Evolutionary conservation across 2,329 filamentous ascomycete species (phyloP).

Genomic region (Alternaria atra): DNA sequence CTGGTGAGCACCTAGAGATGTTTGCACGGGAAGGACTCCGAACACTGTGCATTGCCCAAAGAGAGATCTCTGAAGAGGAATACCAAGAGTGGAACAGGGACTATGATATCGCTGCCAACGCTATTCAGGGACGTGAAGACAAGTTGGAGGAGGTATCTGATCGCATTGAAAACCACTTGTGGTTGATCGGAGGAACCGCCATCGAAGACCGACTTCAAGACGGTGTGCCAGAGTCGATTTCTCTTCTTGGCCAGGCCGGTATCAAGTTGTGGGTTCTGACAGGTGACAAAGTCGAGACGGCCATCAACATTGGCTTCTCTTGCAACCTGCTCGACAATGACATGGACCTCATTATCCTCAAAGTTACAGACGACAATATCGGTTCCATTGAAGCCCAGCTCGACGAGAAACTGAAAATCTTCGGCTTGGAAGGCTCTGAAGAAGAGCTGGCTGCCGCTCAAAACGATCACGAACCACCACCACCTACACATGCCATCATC

Average conservation of each 20-base stretch:
- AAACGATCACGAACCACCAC: slow-evolving; percentile 84
- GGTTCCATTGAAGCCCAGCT: slow-evolving; percentile 73
- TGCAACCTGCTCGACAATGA: slow-evolving; percentile 97
- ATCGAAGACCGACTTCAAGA: slow-evolving; percentile 98
- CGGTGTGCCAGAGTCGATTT: slow-evolving; percentile 95
- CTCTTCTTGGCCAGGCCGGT: slow-evolving; percentile 86
- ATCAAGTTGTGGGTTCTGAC: slow-evolving; percentile 99
- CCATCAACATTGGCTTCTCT: slow-evolving; percentile 99
- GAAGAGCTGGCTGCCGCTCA: slow-evolving; percentile 82
- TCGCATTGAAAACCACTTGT: slow-evolving; percentile 88
- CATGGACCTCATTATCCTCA: slow-evolving; percentile 94
- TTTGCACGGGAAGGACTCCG: slow-evolving; percentile 95
- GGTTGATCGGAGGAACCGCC: slow-evolving; percentile 88
- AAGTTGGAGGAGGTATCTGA: slow-evolving; percentile 91
- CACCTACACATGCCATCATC: slow-evolving; percentile 87
- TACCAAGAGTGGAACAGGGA: slow-evolving; percentile 86
- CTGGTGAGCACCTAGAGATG: slow-evolving; percentile 94
- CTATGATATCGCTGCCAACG: slow-evolving; percentile 85
- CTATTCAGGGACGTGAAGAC: slow-evolving; percentile 87
- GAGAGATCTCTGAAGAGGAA: slow-evolving; percentile 80
- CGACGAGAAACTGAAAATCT: slow-evolving; percentile 74
- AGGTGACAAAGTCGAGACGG: slow-evolving; percentile 98
- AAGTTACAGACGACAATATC: slow-evolving; percentile 78
- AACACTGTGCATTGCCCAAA: slow-evolving; percentile 91
- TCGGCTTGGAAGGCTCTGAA: slow-evolving; percentile 83